Evolutionary conservation across 1,284 basidiomycete genomes (phyloP).

Genomic region (Puccinia triticina): DNA sequence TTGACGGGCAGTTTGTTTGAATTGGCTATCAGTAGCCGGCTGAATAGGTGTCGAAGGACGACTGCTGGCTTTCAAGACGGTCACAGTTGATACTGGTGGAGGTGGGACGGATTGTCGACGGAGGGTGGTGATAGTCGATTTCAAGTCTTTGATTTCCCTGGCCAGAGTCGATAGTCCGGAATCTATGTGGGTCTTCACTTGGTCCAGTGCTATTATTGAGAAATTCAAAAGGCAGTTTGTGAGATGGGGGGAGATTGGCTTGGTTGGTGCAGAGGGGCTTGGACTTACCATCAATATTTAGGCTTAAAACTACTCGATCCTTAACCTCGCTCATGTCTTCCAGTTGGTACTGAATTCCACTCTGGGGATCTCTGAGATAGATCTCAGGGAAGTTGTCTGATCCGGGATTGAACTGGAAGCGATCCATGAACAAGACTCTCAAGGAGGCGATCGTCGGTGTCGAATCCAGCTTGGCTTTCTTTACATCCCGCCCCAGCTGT

Average conservation of each 20-base stretch:
- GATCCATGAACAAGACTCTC: slow-evolving; percentile 88
- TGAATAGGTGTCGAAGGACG: slow-evolving; percentile 65
- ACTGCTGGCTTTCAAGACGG: slow-evolving; percentile 56
- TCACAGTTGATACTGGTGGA: slow-evolving; percentile 48
- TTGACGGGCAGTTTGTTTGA: slow-evolving; percentile 71
- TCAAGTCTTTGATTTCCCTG: slow-evolving; percentile 88
- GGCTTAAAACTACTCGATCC: slow-evolving; percentile 80
- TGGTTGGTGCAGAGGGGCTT: background rate
- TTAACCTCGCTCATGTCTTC: slow-evolving; percentile 93
- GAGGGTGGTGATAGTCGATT: slow-evolving; percentile 67
- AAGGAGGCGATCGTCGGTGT: slow-evolving; percentile 71
- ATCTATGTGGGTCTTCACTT: slow-evolving; percentile 98
- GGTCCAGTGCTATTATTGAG: slow-evolving; percentile 77
- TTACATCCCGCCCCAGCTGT: slow-evolving; percentile 87
- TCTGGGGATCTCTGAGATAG: slow-evolving; percentile 86
- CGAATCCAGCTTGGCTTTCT: slow-evolving; percentile 75
- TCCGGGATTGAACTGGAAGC: slow-evolving; percentile 85
- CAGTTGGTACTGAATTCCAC: slow-evolving; percentile 90
- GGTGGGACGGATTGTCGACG: slow-evolving; percentile 63
- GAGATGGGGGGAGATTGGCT: background rate
- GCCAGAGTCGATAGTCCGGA: slow-evolving; percentile 80
- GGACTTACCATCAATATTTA: slow-evolving; percentile 92
- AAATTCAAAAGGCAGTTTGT: background rate
- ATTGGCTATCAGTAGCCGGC: slow-evolving; percentile 73
- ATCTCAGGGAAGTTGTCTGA: slow-evolving; percentile 93